phyloP scores from a whole-genome alignment of 1,284 basidiomycete species.

The Afroboletus lepidellus region DNA sequence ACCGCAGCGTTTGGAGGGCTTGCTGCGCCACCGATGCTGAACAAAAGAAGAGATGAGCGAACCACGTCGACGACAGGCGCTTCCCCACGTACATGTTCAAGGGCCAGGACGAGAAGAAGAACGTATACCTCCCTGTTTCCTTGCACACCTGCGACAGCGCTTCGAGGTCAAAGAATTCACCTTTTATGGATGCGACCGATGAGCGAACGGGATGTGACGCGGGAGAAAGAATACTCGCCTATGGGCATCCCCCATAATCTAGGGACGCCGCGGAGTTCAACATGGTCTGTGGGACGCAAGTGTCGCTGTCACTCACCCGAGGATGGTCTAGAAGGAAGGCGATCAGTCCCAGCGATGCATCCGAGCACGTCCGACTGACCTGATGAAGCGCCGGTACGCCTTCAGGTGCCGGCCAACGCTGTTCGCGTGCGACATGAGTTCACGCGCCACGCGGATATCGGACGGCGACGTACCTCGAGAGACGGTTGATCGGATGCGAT shows the following conservation, averaged over 20 bases:
- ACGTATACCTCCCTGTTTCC: slow-evolving; percentile 59
- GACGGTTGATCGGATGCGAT: slow-evolving; percentile 73
- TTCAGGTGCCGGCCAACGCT: slow-evolving; percentile 54
- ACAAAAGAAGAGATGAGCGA: not conserved
- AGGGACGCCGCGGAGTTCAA: not conserved
- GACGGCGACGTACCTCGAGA: slow-evolving; percentile 50
- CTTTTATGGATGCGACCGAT: slow-evolving; percentile 33
- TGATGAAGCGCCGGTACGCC: slow-evolving; percentile 54
- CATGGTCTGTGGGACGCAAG: not conserved
- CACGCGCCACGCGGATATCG: not conserved
- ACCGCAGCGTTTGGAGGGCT: slow-evolving; percentile 71
- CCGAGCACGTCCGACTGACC: slow-evolving; percentile 35
- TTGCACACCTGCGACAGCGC: slow-evolving; percentile 55
- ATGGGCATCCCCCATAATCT: slow-evolving; percentile 75
- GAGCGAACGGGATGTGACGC: not conserved
- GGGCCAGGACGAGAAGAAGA: slow-evolving; percentile 75
- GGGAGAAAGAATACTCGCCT: slow-evolving; percentile 35
- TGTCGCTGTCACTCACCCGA: slow-evolving; percentile 46
- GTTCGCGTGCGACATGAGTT: not conserved
- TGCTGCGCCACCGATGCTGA: slow-evolving; percentile 61
- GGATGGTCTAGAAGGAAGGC: slow-evolving; percentile 45
- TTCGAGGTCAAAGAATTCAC: slow-evolving; percentile 71
- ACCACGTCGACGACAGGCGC: not conserved
- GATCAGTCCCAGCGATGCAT: not conserved
- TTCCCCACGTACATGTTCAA: slow-evolving; percentile 56